Conservation (phyloP, 495 filamentous ascomycete genomes). For the Hapsidospora chrysogenum region DNA sequence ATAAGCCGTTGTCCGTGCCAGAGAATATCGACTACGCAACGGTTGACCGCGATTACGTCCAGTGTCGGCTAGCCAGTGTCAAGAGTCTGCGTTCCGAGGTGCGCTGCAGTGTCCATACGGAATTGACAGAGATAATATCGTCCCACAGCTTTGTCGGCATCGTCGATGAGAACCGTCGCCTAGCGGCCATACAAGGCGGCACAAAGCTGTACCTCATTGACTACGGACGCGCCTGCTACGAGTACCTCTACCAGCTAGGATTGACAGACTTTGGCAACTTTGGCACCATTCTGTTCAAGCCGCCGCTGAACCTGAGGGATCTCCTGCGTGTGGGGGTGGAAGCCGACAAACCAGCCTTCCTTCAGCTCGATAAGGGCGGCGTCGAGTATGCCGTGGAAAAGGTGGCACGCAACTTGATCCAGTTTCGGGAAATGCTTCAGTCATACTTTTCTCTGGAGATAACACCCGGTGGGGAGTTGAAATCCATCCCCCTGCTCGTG, state of each 20-base stretch:
- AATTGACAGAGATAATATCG: conserved; percentile 76
- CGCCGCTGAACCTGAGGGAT: conserved; percentile 52
- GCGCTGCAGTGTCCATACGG: conserved; percentile 72
- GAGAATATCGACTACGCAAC: conserved; percentile 43
- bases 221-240: conserved; percentile 73
- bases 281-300: conserved; percentile 64
- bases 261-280: conserved; percentile 96
- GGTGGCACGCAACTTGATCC: conserved; percentile 45
- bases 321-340: conserved; percentile 39
- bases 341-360: conserved; percentile 33
- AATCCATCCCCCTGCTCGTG: conserved; percentile 65
- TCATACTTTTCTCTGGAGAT: conserved; percentile 90
- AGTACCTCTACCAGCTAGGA: conserved; percentile 95
- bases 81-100: conserved; percentile 68
- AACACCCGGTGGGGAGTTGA: conserved; percentile 56
- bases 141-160: conserved; percentile 88
- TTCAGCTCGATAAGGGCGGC: no score
- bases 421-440: conserved; percentile 65
- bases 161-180: conserved; percentile 70
- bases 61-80: conserved; percentile 59
- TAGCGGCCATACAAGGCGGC: conserved; percentile 84
- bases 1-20: conserved; percentile 9
- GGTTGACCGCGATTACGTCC: conserved; percentile 47
- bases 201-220: conserved; percentile 89
- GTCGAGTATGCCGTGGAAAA: conserved; percentile 46